Conservation (phyloP, 352 stramenopile genomes). For the Peronosclerospora sorghi region DNA sequence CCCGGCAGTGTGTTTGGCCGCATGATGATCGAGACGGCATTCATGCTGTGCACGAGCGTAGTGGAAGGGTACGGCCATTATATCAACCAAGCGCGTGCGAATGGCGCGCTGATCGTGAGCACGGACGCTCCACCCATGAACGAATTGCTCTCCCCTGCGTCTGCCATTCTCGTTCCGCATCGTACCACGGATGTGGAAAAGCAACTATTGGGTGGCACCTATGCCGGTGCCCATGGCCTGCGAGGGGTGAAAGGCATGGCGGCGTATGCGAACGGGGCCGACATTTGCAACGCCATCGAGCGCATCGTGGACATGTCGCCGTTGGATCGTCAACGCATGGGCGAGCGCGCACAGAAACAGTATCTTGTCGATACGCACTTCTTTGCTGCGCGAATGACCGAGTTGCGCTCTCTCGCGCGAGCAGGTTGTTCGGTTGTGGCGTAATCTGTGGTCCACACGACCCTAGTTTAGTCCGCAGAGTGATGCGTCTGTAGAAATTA, state of each 20-base stretch:
- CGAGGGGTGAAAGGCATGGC: slow-evolving; percentile 35
- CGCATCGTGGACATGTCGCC: slow-evolving; percentile 23
- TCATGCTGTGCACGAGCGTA: slow-evolving; percentile 43
- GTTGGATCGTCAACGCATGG: slow-evolving; percentile 21
- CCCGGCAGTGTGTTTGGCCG: slow-evolving; percentile 23
- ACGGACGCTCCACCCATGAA: slow-evolving; percentile 50
- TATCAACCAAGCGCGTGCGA: slow-evolving; percentile 53
- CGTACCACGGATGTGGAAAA: slow-evolving; percentile 10
- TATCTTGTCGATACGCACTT: slow-evolving; percentile 19
- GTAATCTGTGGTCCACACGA: too few relatives aligned
- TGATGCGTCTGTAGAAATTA: too few relatives aligned
- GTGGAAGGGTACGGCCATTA: slow-evolving; percentile 58
- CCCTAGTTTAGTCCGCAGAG: too few relatives aligned
- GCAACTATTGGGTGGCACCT: slow-evolving; percentile 31
- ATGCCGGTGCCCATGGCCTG: slow-evolving; percentile 22
- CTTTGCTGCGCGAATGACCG: slow-evolving; percentile 16
- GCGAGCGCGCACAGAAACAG: slow-evolving; percentile 16
- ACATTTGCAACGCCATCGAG: slow-evolving; percentile 39
- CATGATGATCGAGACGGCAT: slow-evolving; percentile 30
- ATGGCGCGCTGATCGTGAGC: slow-evolving; percentile 32
- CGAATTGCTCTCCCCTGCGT: slow-evolving; percentile 34
- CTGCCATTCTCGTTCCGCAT: slow-evolving; percentile 26
- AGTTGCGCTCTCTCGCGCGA: slow-evolving; percentile 10
- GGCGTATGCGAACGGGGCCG: slow-evolving; percentile 22
- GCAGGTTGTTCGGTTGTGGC: too few relatives aligned